Evolutionary conservation across 2,329 filamentous ascomycete species (phyloP), one percentile per base, ranked within the genome.

Genomic region (Fusarium pininemorale): DNA sequence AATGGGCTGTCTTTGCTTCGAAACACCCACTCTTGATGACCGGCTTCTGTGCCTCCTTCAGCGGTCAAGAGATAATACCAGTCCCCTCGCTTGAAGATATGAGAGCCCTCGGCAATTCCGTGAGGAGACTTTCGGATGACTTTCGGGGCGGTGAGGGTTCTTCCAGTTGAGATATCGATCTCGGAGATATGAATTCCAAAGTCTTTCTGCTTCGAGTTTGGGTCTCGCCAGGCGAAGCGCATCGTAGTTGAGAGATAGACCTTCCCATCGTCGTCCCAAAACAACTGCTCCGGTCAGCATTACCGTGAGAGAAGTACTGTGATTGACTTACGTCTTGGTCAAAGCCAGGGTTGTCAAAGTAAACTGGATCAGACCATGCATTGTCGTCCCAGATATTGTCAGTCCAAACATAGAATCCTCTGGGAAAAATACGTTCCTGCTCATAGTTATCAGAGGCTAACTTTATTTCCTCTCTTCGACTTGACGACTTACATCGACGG

Each of bases 391-490:
- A 87, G n/a, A 89, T 88, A 63, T 89, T 83, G 16, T 83, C 81
- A 0, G 86, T 89, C 66, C 81, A 84, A 5, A 89, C 85, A 58
- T 87, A 90, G 70, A 90, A 90, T 0, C 88, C 88, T 2, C 85
- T 79, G 1, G 86, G 87, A 69, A 86, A 88, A 26, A 87, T 85
- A 2, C 85, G 81, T 64, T 88, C 76, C 74, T 78, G 18, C 4
- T 22, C 13, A 10, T 12, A 2, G 5, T 13, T 6, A 20, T 70
- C 7, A 74, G 48, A 24, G 4, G 0, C 5, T 50, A 28, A 6
- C n/a, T 10, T 3, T 18, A n/a, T 18, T 32, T 26, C 16, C 7
- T n/a, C 15, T 12, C 22, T 50, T 30, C 6, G 15, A 9, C 13
- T 30, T 15, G 4, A 30, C 22, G 3, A 3, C 45, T 28, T 16